phyloP scores from a whole-genome alignment of 2,329 filamentous ascomycete species.

The Exophiala spinifera region DNA sequence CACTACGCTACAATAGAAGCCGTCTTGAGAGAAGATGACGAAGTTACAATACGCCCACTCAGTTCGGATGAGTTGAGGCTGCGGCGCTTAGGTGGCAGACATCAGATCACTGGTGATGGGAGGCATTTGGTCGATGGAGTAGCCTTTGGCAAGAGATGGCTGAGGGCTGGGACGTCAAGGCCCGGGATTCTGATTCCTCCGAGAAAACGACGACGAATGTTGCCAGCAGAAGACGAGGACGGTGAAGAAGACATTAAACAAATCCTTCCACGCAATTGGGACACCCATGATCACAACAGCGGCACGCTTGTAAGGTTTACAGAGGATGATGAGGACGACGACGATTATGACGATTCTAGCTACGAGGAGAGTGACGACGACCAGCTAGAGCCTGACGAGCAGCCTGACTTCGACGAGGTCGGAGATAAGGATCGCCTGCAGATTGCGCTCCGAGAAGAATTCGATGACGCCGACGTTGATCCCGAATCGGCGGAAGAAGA shows the following conservation, averaged over 20 bases:
- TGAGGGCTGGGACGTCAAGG: conserved; percentile 56
- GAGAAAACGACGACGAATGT: conserved; percentile 62
- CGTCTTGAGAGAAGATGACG: conserved; percentile 77
- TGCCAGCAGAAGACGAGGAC: conserved; percentile 32
- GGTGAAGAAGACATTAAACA: conserved; percentile 30
- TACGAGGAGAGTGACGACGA: conserved; percentile 13
- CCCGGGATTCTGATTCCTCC: conserved; percentile 70
- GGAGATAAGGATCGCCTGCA: conserved; percentile 1
- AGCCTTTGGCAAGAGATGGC: conserved; percentile 71
- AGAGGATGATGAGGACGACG: conserved; percentile 25
- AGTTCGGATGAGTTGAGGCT: conserved; percentile 70
- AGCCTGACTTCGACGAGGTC: too few relatives aligned
- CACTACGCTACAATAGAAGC: conserved; percentile 73
- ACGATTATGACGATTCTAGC: conserved; percentile 28
- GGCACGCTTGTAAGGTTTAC: conserved; percentile 21
- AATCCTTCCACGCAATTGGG: conserved; percentile 5
- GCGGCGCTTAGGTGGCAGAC: conserved; percentile 69
- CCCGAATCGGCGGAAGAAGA: conserved; percentile 25
- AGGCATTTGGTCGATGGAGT: conserved; percentile 81
- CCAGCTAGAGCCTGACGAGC: background rate
- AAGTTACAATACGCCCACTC: conserved; percentile 79
- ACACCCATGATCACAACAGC: background rate
- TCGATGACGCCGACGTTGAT: conserved; percentile 31
- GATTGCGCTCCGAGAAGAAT: conserved; percentile 21
- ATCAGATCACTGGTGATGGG: conserved; percentile 76